Conservation (phyloP, 768 basidiomycete genomes). For the Epithele typhae region DNA sequence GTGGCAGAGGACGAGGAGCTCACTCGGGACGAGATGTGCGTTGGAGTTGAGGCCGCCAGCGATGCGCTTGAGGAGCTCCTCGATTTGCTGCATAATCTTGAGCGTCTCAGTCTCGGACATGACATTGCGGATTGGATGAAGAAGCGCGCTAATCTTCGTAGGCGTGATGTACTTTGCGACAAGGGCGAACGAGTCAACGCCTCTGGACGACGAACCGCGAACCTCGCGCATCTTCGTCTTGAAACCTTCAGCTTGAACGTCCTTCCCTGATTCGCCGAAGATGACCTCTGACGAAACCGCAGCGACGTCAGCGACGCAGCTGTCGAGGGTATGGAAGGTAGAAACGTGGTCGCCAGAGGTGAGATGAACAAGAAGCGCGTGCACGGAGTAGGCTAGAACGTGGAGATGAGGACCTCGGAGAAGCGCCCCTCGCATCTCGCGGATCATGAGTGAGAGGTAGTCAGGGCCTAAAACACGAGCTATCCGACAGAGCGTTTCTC, state of each 20-base stretch:
- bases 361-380: slow-evolving; percentile 78
- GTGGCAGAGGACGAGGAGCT: slow-evolving; percentile 79
- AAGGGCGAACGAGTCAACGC: slow-evolving; percentile 81
- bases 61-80: slow-evolving; percentile 83
- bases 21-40: slow-evolving; percentile 57
- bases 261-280: slow-evolving; percentile 90
- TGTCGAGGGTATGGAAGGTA: slow-evolving; percentile 63
- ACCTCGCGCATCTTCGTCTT: slow-evolving; percentile 95
- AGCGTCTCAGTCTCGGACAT: slow-evolving; percentile 81
- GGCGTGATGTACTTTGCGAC: slow-evolving; percentile 79
- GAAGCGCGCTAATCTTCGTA: slow-evolving; percentile 64
- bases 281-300: slow-evolving; percentile 85
- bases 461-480: slow-evolving; percentile 64
- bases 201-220: slow-evolving; percentile 73
- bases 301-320: slow-evolving; percentile 72
- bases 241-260: slow-evolving; percentile 85
- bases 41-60: slow-evolving; percentile 85
- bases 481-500: slow-evolving; percentile 81
- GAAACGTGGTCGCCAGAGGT: slow-evolving; percentile 56
- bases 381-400: slow-evolving; percentile 79
- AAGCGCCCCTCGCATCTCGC: slow-evolving; percentile 81
- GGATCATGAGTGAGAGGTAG: slow-evolving; percentile 69
- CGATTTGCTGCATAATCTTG: slow-evolving; percentile 78
- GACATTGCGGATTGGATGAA: slow-evolving; percentile 76
- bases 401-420: slow-evolving; percentile 92